These are phyloP conservation scores for Trichoderma gracile DNA, from an alignment of 2,329 filamentous ascomycete genomes.

Conservation along the genomic window DNA sequence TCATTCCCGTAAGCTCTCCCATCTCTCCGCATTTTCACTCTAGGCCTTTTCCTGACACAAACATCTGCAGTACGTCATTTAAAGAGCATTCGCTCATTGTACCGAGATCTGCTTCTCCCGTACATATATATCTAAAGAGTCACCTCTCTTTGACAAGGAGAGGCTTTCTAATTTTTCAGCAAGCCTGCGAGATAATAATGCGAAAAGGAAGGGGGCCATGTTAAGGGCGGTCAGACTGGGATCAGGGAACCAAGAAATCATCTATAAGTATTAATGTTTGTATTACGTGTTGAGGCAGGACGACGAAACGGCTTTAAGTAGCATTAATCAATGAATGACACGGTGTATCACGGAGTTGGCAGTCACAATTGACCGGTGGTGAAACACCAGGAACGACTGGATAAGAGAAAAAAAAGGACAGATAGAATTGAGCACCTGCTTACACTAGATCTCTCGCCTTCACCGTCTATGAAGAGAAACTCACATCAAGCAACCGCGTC, in stretches of 20 bases:
- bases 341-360: not conserved
- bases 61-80: constrained; percentile 45
- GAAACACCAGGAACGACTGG: not conserved
- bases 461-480: constrained; percentile 52
- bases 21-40: not conserved
- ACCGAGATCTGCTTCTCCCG: constrained; percentile 22
- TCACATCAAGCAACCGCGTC: constrained; percentile 43
- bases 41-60: constrained; percentile 27
- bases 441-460: constrained; percentile 48
- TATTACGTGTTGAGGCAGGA: constrained; percentile 2
- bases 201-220: not conserved
- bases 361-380: not conserved
- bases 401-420: constrained; percentile 10
- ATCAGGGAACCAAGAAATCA: not conserved
- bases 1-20: constrained; percentile 63
- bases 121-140: constrained; percentile 21
- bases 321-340: not conserved
- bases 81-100: constrained; percentile 27
- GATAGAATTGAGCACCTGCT: constrained; percentile 40
- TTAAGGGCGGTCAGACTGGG: not conserved
- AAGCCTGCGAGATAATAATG: constrained; percentile 11
- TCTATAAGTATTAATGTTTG: constrained; percentile 13
- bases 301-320: not conserved
- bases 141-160: not conserved
- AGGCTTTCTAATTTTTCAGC: constrained; percentile 1